A percentile compares a stretch with the other conserved stretches of the same genome.
Evolutionary conservation across 2,329 filamentous ascomycete species (phyloP).

Genomic region (Fulvia fulva): DNA sequence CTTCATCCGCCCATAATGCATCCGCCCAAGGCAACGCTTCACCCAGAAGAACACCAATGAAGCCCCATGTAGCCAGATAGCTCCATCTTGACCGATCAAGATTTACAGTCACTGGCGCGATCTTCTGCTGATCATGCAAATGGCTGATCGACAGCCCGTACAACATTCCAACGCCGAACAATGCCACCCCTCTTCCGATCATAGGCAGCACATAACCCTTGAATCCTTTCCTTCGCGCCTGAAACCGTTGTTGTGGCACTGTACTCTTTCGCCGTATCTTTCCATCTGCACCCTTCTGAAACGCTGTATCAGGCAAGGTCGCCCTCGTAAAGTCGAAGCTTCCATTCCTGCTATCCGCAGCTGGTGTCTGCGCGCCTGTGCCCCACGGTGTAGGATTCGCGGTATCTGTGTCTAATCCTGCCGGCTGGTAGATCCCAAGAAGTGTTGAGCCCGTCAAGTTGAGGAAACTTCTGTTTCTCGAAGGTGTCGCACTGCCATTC

Average conservation of each 20-base stretch:
- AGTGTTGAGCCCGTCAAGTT: constrained; percentile 88
- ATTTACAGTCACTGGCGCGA: constrained; percentile 60
- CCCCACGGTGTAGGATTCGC: constrained; percentile 66
- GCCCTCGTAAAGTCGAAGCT: constrained; percentile 26
- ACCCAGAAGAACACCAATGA: constrained; percentile 72
- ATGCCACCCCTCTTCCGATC: constrained; percentile 41
- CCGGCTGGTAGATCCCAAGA: constrained; percentile 81
- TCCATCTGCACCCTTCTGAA: constrained; percentile 23
- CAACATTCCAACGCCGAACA: constrained; percentile 74
- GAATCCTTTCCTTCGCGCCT: constrained; percentile 23
- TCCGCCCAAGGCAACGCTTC: constrained; percentile 82
- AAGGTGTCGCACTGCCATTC: constrained; percentile 41
- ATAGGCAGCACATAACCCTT: constrained; percentile 43
- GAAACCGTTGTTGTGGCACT: constrained; percentile 16
- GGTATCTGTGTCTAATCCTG: constrained; percentile 49
- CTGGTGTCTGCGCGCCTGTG: constrained; percentile 68
- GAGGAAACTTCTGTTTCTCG: constrained; percentile 70
- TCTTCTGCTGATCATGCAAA: constrained; percentile 65
- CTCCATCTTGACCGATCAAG: constrained; percentile 55
- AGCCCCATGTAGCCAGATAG: constrained; percentile 78
- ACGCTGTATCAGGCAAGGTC: constrained; percentile 22
- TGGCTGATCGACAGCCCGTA: constrained; percentile 81
- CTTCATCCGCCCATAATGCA: constrained; percentile 60
- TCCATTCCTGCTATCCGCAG: constrained; percentile 21
- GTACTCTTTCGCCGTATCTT: constrained; percentile 26